Base-by-base conservation (phyloP, 176 grass and related monocot species). In the Carex pumila region DNA sequence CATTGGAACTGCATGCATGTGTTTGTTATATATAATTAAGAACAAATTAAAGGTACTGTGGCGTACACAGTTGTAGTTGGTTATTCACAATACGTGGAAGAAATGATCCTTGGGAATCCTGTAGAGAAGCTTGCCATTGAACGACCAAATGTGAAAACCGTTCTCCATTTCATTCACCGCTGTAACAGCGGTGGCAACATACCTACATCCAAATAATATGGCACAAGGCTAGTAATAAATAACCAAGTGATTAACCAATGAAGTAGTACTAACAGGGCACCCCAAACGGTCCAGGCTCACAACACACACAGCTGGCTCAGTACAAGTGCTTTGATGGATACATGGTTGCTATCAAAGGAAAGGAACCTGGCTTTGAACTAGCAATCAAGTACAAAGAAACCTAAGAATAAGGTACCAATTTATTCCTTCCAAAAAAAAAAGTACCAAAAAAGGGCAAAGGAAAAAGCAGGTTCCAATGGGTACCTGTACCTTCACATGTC, bases 111-210 rank as follows among this genome's bases (percentile, higher is more conserved):
- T 98, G 7, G 92, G 90, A 29, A 98, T 81, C 88, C 90, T 89
- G 86, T 98, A 98, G 59, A 98, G 86, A 74, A 87, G 80, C 86
- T 93, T 94, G 59, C 91, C 92, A 67, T 80, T 93, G 75, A 98
- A 95, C 6, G 95, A 93, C 92, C 95, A 98, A 69, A 94, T 91
- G 52, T 89, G 82, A 66, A 98, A 98, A 75, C 92, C 95, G 4
- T 95, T 98, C 79, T 98, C 89, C 95, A 98, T 98, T 65, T 98
- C 95, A 89, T 98, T 91, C 30, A 95, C 95, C 17, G 88, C 93
- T 68, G 95, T 93, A 71, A 98, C 91, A 65, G 92, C 84, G 45
- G 92, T 95, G 14, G 88, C 92, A 10, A 94, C 79, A 84, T 91
- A 98, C 64, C 91, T 98, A 79, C 21, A 85, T 25, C 14, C 88